Conservation (phyloP, 2,329 filamentous ascomycete species). For the Anthostomella pinea region DNA sequence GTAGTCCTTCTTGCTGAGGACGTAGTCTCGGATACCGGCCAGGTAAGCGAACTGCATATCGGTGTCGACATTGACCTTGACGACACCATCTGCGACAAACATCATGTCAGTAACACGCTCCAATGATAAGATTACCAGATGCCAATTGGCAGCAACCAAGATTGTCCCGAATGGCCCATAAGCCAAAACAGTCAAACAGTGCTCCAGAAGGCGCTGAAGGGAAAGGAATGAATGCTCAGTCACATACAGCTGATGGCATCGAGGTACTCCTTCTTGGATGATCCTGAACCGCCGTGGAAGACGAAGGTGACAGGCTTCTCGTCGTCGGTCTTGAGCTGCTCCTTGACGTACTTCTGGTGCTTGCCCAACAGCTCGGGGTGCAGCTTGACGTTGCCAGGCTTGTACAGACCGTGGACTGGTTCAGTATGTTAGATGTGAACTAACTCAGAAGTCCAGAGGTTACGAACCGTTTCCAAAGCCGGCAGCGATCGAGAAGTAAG, state of each 20-base stretch:
- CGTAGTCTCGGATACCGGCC: slow-evolving; percentile 88
- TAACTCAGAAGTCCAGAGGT: too few relatives aligned
- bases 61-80: slow-evolving; percentile 99
- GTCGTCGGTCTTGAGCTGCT: slow-evolving; percentile 67
- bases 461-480: slow-evolving; percentile 98
- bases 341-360: slow-evolving; percentile 90
- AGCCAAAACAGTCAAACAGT: too few relatives aligned
- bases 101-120: too few relatives aligned
- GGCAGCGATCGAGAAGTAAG: slow-evolving; percentile 97
- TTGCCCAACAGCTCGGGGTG: slow-evolving; percentile 94
- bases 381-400: slow-evolving; percentile 94
- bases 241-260: slow-evolving; percentile 83
- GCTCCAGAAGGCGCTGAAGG: too few relatives aligned
- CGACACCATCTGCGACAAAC: too few relatives aligned
- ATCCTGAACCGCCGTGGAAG: slow-evolving; percentile 97
- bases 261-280: slow-evolving; percentile 83
- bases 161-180: too few relatives aligned
- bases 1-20: slow-evolving; percentile 94
- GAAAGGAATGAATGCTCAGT: too few relatives aligned
- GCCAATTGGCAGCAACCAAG: too few relatives aligned
- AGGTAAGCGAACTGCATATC: slow-evolving; percentile 97
- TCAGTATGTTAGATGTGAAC: too few relatives aligned
- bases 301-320: slow-evolving; percentile 98
- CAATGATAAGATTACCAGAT: too few relatives aligned
- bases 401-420: slow-evolving; percentile 99